Evolutionary conservation across 2,329 filamentous ascomycete genomes (phyloP).

Genomic region (Macroventuria anomochaeta): DNA sequence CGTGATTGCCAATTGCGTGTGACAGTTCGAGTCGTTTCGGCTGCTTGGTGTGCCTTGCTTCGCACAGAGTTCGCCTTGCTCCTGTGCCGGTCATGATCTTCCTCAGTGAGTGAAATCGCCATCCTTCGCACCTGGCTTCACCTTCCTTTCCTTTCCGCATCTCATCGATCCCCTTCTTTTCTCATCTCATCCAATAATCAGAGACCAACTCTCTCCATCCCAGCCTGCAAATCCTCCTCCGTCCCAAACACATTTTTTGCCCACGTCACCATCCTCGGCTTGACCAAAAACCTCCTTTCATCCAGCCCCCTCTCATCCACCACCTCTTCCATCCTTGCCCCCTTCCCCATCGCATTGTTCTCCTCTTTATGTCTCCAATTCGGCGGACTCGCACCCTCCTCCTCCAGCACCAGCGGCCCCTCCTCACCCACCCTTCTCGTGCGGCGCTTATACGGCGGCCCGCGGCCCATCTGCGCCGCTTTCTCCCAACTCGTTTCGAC

Average conservation of each 20-base stretch:
- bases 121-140: no score
- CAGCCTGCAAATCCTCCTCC: conserved; percentile 70
- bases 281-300: conserved; percentile 56
- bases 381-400: neutral
- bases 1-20: no score
- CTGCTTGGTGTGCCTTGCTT: no score
- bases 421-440: conserved; percentile 31
- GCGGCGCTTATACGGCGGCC: conserved; percentile 68
- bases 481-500: conserved; percentile 86
- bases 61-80: no score
- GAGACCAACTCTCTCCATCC: conserved; percentile 39
- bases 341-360: conserved; percentile 17
- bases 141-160: no score
- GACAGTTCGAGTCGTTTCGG: no score
- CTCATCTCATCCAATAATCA: no score
- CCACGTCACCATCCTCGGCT: conserved; percentile 71
- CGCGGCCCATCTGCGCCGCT: conserved; percentile 73
- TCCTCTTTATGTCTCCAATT: conserved; percentile 21
- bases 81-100: no score
- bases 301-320: conserved; percentile 24
- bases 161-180: neutral
- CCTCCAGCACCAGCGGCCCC: conserved; percentile 32
- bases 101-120: no score
- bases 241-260: conserved; percentile 79
- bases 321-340: conserved; percentile 8